phyloP scores from a whole-genome alignment of 768 basidiomycete species.

The Holtermannia corniformis region DNA sequence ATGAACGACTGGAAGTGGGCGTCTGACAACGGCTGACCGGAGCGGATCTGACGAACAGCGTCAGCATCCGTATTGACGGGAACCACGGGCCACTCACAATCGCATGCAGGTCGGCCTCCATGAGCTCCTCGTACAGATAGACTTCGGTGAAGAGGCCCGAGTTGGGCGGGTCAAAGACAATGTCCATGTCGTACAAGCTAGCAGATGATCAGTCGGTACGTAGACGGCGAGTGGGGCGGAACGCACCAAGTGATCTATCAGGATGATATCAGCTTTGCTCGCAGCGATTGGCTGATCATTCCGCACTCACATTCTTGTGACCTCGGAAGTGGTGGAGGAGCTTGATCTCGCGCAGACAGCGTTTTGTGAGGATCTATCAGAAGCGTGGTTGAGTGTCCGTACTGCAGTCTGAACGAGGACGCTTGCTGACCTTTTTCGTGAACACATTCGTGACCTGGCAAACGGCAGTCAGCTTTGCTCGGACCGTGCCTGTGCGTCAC shows the following conservation, averaged over 20 bases:
- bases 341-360: slow-evolving; percentile 84
- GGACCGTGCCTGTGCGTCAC: too few species aligned
- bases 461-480: slow-evolving; percentile 2
- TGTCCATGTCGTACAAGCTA: slow-evolving; percentile 88
- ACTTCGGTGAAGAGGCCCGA: slow-evolving; percentile 93
- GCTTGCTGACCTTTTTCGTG: slow-evolving; percentile 35
- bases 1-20: slow-evolving; percentile 65
- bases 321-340: slow-evolving; percentile 95
- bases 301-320: slow-evolving; percentile 95
- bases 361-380: slow-evolving; percentile 71
- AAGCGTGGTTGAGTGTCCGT: background rate
- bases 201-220: slow-evolving; percentile 67
- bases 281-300: slow-evolving; percentile 10
- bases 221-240: too few species aligned
- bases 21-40: slow-evolving; percentile 45
- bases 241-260: background rate
- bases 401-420: slow-evolving; percentile 5
- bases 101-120: slow-evolving; percentile 99
- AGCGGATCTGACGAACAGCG: slow-evolving; percentile 41
- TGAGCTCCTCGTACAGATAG: slow-evolving; percentile 84
- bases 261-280: background rate
- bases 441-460: slow-evolving; percentile 41
- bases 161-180: slow-evolving; percentile 68
- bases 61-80: slow-evolving; percentile 2
- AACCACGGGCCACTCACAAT: slow-evolving; percentile 56